These are phyloP conservation scores for Turritis glabra DNA, from an alignment of 345 rosid species.

Conservation along the genomic window DNA sequence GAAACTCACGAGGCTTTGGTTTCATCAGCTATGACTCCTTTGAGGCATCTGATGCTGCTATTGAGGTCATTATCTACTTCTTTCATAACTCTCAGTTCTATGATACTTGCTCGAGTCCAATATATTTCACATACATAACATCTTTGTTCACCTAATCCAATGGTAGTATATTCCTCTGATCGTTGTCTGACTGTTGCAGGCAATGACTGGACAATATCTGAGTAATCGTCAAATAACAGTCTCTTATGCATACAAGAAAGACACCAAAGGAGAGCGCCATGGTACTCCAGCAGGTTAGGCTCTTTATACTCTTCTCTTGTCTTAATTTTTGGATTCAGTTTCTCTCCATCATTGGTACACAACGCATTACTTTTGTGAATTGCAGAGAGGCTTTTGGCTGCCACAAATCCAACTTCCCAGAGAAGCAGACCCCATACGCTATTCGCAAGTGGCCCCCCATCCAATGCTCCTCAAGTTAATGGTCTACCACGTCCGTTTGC, in stretches of 20 bases:
- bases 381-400: slow-evolving; percentile 96
- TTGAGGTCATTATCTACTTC: slow-evolving; percentile 58
- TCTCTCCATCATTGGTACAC: background rate
- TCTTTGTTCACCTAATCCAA: background rate
- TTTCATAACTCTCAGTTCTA: background rate
- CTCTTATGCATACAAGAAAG: slow-evolving; percentile 97
- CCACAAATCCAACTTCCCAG: slow-evolving; percentile 79
- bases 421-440: slow-evolving; percentile 96
- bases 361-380: slow-evolving; percentile 10
- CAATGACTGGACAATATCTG: slow-evolving; percentile 96
- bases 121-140: background rate
- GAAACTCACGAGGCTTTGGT: slow-evolving; percentile 97
- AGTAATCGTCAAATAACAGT: slow-evolving; percentile 97
- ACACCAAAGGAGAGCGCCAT: slow-evolving; percentile 97
- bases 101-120: background rate
- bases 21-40: slow-evolving; percentile 98
- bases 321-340: background rate
- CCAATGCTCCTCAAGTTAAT: slow-evolving; percentile 57
- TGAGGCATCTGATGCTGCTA: slow-evolving; percentile 98
- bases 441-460: slow-evolving; percentile 93
- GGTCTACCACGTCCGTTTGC: slow-evolving; percentile 75
- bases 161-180: background rate
- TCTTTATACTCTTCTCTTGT: slow-evolving; percentile 12
- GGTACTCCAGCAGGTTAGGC: slow-evolving; percentile 95
- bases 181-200: slow-evolving; percentile 46